These are phyloP conservation scores for Xylaria sp. DNA, from an alignment of 495 filamentous ascomycete genomes.

Conservation along the genomic window DNA sequence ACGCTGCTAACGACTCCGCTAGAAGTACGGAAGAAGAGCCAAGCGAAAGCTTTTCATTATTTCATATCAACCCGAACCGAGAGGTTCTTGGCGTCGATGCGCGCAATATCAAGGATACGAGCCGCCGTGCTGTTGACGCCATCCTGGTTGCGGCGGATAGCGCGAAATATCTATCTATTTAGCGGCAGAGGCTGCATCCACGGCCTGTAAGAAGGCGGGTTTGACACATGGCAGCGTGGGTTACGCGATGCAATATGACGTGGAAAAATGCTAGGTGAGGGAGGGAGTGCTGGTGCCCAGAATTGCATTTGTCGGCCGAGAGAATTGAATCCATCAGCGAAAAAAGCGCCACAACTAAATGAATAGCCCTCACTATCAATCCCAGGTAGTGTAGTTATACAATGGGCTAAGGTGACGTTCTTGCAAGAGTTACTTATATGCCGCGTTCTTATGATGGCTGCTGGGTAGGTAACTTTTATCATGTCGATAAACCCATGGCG, in stretches of 20 bases:
- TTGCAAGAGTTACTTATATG: neutral
- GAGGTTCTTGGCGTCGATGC: slow-evolving; percentile 64
- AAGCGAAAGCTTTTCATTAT: slow-evolving; percentile 73
- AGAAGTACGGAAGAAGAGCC: slow-evolving; percentile 66
- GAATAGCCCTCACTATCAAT: slow-evolving; percentile 56
- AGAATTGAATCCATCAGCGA: slow-evolving; percentile 79
- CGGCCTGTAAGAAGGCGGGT: slow-evolving; percentile 73
- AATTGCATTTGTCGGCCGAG: slow-evolving; percentile 76
- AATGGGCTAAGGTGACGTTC: neutral
- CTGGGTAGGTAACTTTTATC: neutral
- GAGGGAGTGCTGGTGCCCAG: slow-evolving; percentile 78
- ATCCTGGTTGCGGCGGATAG: slow-evolving; percentile 73
- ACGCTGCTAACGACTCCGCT: slow-evolving; percentile 73
- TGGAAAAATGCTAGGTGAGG: slow-evolving; percentile 78
- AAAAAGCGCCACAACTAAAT: slow-evolving; percentile 71
- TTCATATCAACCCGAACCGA: slow-evolving; percentile 75
- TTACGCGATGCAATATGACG: slow-evolving; percentile 79
- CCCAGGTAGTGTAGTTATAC: neutral
- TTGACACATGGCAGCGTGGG: slow-evolving; percentile 77
- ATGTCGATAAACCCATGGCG: neutral
- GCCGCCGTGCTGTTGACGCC: slow-evolving; percentile 75
- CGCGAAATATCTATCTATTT: no score
- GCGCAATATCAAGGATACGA: slow-evolving; percentile 81
- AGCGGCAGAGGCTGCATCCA: slow-evolving; percentile 79
- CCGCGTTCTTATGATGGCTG: neutral